phyloP scores from a whole-genome alignment of 2,329 filamentous ascomycete species.

The Aspergillus sp. region DNA sequence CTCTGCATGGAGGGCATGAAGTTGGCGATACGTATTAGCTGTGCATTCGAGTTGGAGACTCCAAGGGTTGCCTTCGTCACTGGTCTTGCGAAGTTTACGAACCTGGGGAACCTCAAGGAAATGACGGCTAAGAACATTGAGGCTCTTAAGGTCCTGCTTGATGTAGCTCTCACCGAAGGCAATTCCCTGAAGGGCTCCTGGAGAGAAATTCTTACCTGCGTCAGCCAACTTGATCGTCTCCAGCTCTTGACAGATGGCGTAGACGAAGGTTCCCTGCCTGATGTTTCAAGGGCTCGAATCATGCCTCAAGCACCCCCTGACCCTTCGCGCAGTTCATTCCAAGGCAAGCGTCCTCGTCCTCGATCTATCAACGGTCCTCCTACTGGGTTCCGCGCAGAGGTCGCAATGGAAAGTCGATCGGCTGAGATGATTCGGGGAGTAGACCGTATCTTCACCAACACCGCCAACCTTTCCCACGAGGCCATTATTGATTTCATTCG shows the following conservation, averaged over 20 bases:
- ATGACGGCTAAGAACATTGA: constrained; percentile 96
- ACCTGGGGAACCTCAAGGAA: constrained; percentile 89
- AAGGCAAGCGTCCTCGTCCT: constrained; percentile 46
- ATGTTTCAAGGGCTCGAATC: constrained; percentile 78
- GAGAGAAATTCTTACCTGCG: constrained; percentile 90
- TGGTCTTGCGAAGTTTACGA: constrained; percentile 86
- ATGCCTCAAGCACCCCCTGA: constrained; percentile 51
- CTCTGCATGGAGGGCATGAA: constrained; percentile 94
- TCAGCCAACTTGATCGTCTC: constrained; percentile 90
- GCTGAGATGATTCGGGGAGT: constrained; percentile 89
- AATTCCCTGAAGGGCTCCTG: constrained; percentile 84
- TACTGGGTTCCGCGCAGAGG: constrained; percentile 63
- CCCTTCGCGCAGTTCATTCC: constrained; percentile 60
- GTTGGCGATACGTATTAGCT: constrained; percentile 85
- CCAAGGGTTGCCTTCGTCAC: constrained; percentile 91
- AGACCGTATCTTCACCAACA: constrained; percentile 94
- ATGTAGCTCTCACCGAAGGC: constrained; percentile 87
- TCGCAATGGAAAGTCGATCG: constrained; percentile 85
- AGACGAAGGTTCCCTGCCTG: constrained; percentile 84
- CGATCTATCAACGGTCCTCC: constrained; percentile 41
- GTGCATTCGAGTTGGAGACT: constrained; percentile 87
- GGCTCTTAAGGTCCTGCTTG: constrained; percentile 82
- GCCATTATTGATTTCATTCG: constrained; percentile 93
- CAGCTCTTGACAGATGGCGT: constrained; percentile 93
- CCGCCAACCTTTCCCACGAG: constrained; percentile 83